These are phyloP conservation scores for Infundibulicybe gibba DNA, from an alignment of 768 basidiomycete genomes.

Conservation along the genomic window DNA sequence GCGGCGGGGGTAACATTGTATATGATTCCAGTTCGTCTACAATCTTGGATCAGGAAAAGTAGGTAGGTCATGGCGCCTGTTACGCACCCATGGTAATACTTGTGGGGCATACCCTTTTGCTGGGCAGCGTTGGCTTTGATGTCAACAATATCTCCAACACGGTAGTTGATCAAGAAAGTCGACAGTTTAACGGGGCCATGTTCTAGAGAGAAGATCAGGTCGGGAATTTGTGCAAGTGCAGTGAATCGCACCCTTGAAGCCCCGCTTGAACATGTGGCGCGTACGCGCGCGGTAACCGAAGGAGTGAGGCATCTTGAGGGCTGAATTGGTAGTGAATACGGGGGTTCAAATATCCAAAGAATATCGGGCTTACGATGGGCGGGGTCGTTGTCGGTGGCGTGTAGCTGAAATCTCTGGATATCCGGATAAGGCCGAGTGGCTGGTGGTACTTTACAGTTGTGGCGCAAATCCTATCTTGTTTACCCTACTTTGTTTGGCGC, in stretches of 20 bases:
- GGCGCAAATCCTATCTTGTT: slow-evolving; percentile 32
- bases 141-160: slow-evolving; percentile 97
- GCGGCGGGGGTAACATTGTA: slow-evolving; percentile 97
- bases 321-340: slow-evolving; percentile 27
- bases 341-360: slow-evolving; percentile 9
- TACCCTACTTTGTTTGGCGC: slow-evolving; percentile 29
- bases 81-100: slow-evolving; percentile 94
- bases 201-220: slow-evolving; percentile 42
- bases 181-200: slow-evolving; percentile 89
- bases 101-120: slow-evolving; percentile 99
- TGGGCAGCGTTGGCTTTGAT: slow-evolving; percentile 99
- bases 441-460: slow-evolving; percentile 66
- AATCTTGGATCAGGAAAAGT: slow-evolving; percentile 2
- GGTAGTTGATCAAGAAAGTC: slow-evolving; percentile 91
- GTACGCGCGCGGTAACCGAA: slow-evolving; percentile 99
- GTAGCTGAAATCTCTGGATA: slow-evolving; percentile 20
- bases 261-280: slow-evolving; percentile 99
- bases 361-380: slow-evolving; percentile 42
- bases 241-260: slow-evolving; percentile 82
- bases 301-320: slow-evolving; percentile 96
- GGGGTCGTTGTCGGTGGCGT: slow-evolving; percentile 44
- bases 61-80: not conserved
- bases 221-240: slow-evolving; percentile 3
- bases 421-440: slow-evolving; percentile 65
- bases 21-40: slow-evolving; percentile 93